Conservation (phyloP, 2,329 filamentous ascomycete genomes). For the Fusarium chaquense region DNA sequence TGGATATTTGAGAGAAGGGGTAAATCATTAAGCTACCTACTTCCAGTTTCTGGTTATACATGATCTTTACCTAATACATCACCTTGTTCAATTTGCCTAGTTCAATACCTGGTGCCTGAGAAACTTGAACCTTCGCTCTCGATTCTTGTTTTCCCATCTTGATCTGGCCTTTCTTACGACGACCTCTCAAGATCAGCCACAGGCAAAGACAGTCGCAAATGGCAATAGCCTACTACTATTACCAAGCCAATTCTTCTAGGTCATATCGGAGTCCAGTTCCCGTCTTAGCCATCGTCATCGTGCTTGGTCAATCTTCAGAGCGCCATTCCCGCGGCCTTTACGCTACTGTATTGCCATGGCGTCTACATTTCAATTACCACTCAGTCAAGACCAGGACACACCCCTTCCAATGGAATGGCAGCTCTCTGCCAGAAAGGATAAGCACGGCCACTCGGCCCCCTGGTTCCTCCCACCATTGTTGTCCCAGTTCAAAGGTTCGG, state of each 20-base stretch:
- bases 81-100: not conserved
- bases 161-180: not conserved
- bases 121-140: not conserved
- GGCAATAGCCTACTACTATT: not conserved
- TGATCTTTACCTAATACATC: not conserved
- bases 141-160: not conserved
- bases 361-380: slow-evolving; percentile 30
- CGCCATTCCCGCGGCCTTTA: slow-evolving; percentile 32
- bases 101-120: not conserved
- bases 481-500: slow-evolving; percentile 32
- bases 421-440: slow-evolving; percentile 1
- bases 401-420: slow-evolving; percentile 40
- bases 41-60: not conserved
- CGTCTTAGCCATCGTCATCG: slow-evolving; percentile 4
- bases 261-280: not conserved
- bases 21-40: not conserved
- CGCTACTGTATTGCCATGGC: slow-evolving; percentile 17
- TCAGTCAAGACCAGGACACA: slow-evolving; percentile 4
- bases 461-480: slow-evolving; percentile 4
- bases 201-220: not conserved
- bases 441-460: slow-evolving; percentile 9
- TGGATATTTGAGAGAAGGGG: not conserved
- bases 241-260: not conserved
- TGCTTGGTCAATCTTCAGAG: slow-evolving; percentile 14
- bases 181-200: not conserved